Evolutionary conservation across 1,139 yeast species (phyloP).

Genomic region (Hanseniaspora gamundiae): DNA sequence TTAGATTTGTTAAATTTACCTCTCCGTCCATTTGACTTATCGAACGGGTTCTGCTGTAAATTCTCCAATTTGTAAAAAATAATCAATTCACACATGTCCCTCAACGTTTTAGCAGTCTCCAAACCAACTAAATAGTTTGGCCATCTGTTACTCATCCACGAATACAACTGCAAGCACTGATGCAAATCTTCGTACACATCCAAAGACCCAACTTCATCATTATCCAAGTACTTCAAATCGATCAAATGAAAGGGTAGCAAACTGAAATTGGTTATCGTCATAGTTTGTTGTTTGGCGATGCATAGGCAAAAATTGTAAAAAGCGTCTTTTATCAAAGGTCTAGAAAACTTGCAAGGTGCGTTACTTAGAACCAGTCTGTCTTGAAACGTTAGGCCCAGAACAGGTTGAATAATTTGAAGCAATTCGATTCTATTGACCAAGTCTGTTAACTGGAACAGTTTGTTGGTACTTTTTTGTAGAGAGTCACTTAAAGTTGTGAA

Average conservation of each 20-base stretch:
- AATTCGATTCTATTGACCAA: constrained; percentile 33
- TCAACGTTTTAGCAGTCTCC: constrained; percentile 60
- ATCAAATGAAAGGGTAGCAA: constrained; percentile 21
- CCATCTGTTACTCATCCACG: constrained; percentile 84
- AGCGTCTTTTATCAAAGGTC: constrained; percentile 21
- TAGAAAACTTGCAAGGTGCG: constrained; percentile 38
- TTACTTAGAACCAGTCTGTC: constrained; percentile 50
- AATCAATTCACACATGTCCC: constrained; percentile 50
- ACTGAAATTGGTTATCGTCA: constrained; percentile 23
- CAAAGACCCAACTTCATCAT: constrained; percentile 28
- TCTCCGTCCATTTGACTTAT: constrained; percentile 3
- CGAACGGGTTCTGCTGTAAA: constrained; percentile 22
- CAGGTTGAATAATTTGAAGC: constrained; percentile 33
- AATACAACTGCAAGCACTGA: constrained; percentile 50
- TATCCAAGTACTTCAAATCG: constrained; percentile 16
- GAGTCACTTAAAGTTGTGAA: not conserved
- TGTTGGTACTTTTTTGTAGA: constrained; percentile 22
- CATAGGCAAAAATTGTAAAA: constrained; percentile 22
- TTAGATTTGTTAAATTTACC: not conserved
- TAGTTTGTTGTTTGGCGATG: constrained; percentile 21
- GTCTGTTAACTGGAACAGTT: constrained; percentile 17
- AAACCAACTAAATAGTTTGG: constrained; percentile 71
- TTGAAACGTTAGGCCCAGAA: constrained; percentile 27
- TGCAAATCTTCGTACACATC: constrained; percentile 58
- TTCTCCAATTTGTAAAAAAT: constrained; percentile 47